Evolutionary conservation across 495 filamentous ascomycete species (phyloP), one percentile per base, ranked within the genome.

Genomic region (Hypomontagnella submonticulosa): DNA sequence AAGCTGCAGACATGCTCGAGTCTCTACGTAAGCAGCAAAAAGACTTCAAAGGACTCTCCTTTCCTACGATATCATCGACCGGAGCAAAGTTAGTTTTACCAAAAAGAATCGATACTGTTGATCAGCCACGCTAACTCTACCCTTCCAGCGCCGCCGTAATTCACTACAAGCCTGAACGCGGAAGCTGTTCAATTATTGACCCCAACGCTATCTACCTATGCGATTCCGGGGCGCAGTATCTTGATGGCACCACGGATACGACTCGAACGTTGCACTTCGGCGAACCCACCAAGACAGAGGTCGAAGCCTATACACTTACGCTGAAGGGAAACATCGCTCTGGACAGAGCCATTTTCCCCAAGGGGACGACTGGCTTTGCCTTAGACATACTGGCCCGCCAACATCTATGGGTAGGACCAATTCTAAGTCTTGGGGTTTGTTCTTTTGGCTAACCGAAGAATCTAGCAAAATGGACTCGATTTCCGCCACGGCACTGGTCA

Each of bases 401-500:
- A 68, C 91, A 89, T 73, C 82, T 99, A 54, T 99, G 96, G 96
- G 84, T 85, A 79, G 70, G 80, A 41, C 13, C 11, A n/a, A 7
- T 34, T 51, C 23, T 27, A 16, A 36, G 46, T 13, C 11, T 12
- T 15, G 6, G 33, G 19, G 33, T 8, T 19, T 46, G 4, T 7
- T 46, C 37, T 15, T 13, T 27, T 47, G 32, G 43, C 57, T 63
- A 27, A 60, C 58, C 34, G 42, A 5, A 23, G n/a, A 32, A 16
- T 64, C 20, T 57, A 86, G 83, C 87, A 87, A 72, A 82, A 93
- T 65, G 96, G 96, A 0, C 82, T 99, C 16, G 94, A 99, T 70
- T 99, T 96, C 76, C 86, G 96, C 9, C 96, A 99, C 74, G 95
- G 96, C 48, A 99, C 96, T 1, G 96, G 96, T 30, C 96, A 99